Evolutionary conservation across 208 protist genomes (phyloP), one percentile per base, ranked within the genome.

Genomic region (Trypanosoma scelopori): DNA sequence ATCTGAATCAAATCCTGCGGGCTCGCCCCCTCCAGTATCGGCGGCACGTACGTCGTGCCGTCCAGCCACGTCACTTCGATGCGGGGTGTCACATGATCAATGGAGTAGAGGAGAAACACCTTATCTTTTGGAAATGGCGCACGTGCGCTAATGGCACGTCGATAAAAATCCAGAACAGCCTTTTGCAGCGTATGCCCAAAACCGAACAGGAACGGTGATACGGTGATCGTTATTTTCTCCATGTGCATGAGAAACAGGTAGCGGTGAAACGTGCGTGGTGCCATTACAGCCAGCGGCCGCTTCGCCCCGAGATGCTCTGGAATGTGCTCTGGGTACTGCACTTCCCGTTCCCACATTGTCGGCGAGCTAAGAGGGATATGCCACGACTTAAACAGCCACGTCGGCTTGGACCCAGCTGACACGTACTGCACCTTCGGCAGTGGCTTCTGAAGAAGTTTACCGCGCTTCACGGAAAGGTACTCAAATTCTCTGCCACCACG

Each of bases 321-420:
- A 35, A 78, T 87, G 68, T 96, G 91, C 83, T 96, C 85, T 11
- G 80, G 43, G 78, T 96, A 96, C 81, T 94, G 85, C 53, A 96
- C 87, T 72, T 96, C 87, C 37, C 91, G 78, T 71, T 94, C 79
- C 91, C 91, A 96, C 85, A 93, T 94, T 30, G 65, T 84, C 22
- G 79, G 68, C 35, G 87, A 74, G 11, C 71, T 79, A 22, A 94
- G 73, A 4, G 91, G 82, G 61, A 87, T 89, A 75, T 96, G 87
- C 88, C 91, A 96, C 51, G 91, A 94, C 78, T 96, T 96, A 71
- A 92, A 96, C 32, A 94, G 65, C 88, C 91, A 96, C 68, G 76
- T 82, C 18, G 91, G 91, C 69, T 90, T 89, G 30, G 87, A 85
- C 16, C 67, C 72, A 16, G 68, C 61, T 35, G 65, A 20, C n/a